phyloP scores from a whole-genome alignment of 441 rosid species.

The Jatropha multifida region DNA sequence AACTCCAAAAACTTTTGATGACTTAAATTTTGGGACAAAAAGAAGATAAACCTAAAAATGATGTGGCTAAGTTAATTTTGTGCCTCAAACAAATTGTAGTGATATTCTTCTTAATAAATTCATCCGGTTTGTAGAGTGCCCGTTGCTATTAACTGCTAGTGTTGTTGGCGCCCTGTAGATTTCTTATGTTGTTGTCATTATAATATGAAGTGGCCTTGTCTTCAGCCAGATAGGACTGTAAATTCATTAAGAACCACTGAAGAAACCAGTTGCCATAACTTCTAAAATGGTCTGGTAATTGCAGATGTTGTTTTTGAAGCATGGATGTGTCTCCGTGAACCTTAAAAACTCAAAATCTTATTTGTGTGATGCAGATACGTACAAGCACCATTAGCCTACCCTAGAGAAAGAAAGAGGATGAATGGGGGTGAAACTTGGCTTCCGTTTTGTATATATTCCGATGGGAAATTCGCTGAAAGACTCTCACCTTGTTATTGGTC shows the following conservation, averaged over 20 bases:
- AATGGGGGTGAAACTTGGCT: conserved; percentile 63
- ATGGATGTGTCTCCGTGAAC: neutral
- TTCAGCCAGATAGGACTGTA: neutral
- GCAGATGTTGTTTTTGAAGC: neutral
- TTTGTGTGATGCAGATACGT: conserved; percentile 38
- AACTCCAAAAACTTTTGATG: no score
- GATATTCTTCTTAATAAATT: no score
- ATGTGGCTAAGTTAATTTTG: no score
- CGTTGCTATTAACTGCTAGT: no score
- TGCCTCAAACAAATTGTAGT: no score
- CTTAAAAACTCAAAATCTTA: neutral
- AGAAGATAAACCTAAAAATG: no score
- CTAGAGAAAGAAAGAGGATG: conserved; percentile 62
- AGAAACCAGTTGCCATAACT: neutral
- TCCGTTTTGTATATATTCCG: conserved; percentile 50
- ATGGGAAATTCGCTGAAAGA: conserved; percentile 38
- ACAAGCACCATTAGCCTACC: conserved; percentile 71
- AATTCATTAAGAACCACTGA: neutral
- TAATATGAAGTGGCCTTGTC: neutral
- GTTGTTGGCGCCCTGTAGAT: neutral
- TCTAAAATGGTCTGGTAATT: neutral
- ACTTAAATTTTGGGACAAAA: no score
- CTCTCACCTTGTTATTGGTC: conserved; percentile 60
- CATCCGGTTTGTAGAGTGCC: neutral
- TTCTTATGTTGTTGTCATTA: neutral